Percentiles rank a stretch among this genome's conserved stretches.
Conservation (phyloP, 495 filamentous ascomycete genomes). For the Parathielavia appendiculata region DNA sequence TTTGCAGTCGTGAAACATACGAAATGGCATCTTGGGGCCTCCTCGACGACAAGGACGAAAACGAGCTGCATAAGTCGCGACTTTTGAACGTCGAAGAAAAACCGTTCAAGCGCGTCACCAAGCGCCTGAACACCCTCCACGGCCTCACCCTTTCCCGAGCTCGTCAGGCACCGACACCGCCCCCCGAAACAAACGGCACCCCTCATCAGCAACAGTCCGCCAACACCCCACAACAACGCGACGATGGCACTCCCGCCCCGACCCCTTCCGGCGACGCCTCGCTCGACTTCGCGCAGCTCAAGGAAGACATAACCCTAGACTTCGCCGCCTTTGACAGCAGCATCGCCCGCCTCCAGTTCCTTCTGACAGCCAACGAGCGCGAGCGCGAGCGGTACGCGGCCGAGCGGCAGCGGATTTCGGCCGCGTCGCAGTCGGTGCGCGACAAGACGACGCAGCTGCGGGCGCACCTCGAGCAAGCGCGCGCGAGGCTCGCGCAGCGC, state of each 20-base stretch:
- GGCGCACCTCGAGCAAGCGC: conserved; percentile 67
- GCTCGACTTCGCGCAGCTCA: conserved; percentile 53
- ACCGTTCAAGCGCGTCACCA: conserved; percentile 83
- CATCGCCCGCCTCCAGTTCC: conserved; percentile 82
- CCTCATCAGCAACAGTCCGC: conserved; percentile 17
- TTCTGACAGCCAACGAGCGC: conserved; percentile 71
- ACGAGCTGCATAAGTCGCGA: conserved; percentile 83
- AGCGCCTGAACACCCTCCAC: conserved; percentile 64
- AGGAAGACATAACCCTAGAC: conserved; percentile 81
- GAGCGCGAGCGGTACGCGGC: conserved; percentile 83
- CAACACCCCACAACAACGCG: conserved; percentile 18
- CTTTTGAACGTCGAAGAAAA: conserved; percentile 89
- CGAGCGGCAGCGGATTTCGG: conserved; percentile 71
- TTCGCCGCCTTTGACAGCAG: conserved; percentile 85
- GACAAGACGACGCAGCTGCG: conserved; percentile 69
- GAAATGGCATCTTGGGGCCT: conserved; percentile 36
- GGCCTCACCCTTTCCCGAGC: conserved; percentile 51
- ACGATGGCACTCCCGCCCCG: not conserved
- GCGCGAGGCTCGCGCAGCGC: conserved; percentile 66
- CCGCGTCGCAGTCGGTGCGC: conserved; percentile 68
- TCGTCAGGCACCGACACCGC: conserved; percentile 61
- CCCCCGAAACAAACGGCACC: conserved; percentile 55
- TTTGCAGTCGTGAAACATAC: not conserved
- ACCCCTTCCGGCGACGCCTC: conserved; percentile 21
- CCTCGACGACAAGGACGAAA: conserved; percentile 55